Percentiles rank a stretch among this genome's conserved stretches.
Evolutionary conservation across 116 monocot species (phyloP).

Genomic region (Phalaenopsis hybrid): DNA sequence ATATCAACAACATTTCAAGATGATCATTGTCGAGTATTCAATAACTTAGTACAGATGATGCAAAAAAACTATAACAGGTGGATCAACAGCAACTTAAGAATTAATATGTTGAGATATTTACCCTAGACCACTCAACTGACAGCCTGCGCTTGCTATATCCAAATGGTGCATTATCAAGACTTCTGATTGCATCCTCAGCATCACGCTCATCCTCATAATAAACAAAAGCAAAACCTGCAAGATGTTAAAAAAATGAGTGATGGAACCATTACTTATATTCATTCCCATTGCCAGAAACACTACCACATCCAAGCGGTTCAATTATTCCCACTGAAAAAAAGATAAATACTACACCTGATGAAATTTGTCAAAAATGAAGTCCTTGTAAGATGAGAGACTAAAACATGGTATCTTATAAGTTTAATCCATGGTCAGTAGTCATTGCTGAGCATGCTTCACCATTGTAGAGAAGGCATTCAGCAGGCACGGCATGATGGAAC

Average conservation of each 20-base stretch:
- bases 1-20: neutral
- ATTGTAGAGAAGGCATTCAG: constrained; percentile 31
- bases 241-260: neutral
- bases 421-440: constrained; percentile 57
- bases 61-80: constrained; percentile 7
- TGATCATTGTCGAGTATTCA: neutral
- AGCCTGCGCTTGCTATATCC: constrained; percentile 66
- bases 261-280: neutral
- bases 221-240: constrained; percentile 88
- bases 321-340: constrained; percentile 18
- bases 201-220: constrained; percentile 94
- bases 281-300: neutral
- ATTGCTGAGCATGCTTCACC: constrained; percentile 65
- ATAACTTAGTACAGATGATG: neutral
- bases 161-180: constrained; percentile 66
- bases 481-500: constrained; percentile 26
- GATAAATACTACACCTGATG: constrained; percentile 74
- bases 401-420: constrained; percentile 50
- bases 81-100: neutral
- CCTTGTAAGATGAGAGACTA: constrained; percentile 50
- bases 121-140: constrained; percentile 96
- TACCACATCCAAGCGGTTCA: constrained; percentile 20
- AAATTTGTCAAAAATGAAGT: constrained; percentile 34
- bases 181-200: constrained; percentile 85
- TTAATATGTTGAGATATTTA: constrained; percentile 15